A percentile compares a stretch with the other conserved stretches of the same genome.
These are phyloP conservation scores for Gilbertella persicaria DNA, from an alignment of 371 early-diverging fungal species.

Conservation along the genomic window DNA sequence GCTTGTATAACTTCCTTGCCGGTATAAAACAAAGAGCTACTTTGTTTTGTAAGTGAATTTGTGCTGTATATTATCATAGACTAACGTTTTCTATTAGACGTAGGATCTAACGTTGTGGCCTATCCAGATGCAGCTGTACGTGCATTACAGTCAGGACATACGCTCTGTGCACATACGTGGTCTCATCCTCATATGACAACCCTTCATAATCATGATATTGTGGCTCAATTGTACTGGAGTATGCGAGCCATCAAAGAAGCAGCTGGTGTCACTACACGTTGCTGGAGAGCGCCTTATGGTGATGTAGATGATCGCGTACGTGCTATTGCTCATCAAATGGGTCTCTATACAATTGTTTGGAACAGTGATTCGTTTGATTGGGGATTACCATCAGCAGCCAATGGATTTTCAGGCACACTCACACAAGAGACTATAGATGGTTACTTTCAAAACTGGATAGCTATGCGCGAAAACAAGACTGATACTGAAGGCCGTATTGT, in stretches of 20 bases:
- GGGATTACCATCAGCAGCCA: slow-evolving; percentile 23
- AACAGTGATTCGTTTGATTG: slow-evolving; percentile 37
- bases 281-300: slow-evolving; percentile 56
- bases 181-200: slow-evolving; percentile 59
- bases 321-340: slow-evolving; percentile 50
- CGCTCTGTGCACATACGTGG: slow-evolving; percentile 56
- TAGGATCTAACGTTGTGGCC: slow-evolving; percentile 45
- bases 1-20: slow-evolving; percentile 42
- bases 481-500: slow-evolving; percentile 37
- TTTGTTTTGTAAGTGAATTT: slow-evolving; percentile 24
- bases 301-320: slow-evolving; percentile 55
- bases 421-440: slow-evolving; percentile 10
- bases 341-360: slow-evolving; percentile 43
- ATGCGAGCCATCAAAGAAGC: slow-evolving; percentile 52
- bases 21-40: slow-evolving; percentile 10
- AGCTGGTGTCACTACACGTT: slow-evolving; percentile 51
- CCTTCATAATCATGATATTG: slow-evolving; percentile 44
- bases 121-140: slow-evolving; percentile 46
- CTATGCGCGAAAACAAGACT: slow-evolving; percentile 26
- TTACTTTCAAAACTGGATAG: slow-evolving; percentile 32
- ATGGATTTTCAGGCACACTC: slow-evolving; percentile 11
- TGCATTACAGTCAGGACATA: slow-evolving; percentile 45
- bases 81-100: slow-evolving; percentile 7
- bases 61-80: background rate
- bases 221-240: slow-evolving; percentile 58